phyloP scores from a whole-genome alignment of 257 asterid genomes.

The Solanum lycopersicoides region DNA sequence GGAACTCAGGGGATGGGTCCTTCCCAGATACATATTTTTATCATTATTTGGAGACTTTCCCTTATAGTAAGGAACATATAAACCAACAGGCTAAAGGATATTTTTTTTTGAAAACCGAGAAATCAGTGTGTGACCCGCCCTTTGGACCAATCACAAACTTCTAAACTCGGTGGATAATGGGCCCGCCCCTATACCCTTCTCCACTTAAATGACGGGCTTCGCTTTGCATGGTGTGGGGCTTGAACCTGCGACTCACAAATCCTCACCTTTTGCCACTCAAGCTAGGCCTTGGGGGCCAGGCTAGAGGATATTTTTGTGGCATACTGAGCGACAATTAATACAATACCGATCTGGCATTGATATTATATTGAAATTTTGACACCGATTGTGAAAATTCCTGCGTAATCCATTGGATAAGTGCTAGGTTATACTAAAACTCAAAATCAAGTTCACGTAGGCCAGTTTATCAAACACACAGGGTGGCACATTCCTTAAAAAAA shows the following conservation, averaged over 20 bases:
- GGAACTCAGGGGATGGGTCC: neutral
- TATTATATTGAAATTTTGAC: neutral
- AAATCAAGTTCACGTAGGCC: neutral
- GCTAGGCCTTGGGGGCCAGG: neutral
- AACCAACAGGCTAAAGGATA: neutral
- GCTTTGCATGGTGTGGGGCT: neutral
- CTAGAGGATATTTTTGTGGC: neutral
- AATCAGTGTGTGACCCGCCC: neutral
- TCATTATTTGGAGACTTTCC: neutral
- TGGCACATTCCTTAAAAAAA: neutral
- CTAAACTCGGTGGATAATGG: neutral
- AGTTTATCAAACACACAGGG: neutral
- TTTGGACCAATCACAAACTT: neutral
- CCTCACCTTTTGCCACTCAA: neutral
- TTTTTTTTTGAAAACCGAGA: neutral
- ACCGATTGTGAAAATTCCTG: neutral
- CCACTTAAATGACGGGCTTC: neutral
- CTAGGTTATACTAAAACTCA: neutral
- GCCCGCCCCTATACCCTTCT: neutral
- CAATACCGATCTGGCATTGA: neutral
- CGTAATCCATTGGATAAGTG: neutral
- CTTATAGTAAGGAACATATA: neutral
- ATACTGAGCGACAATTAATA: neutral
- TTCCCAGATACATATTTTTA: neutral
- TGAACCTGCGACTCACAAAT: neutral